Evolutionary conservation across 208 protist genomes (phyloP).

Genomic region (Novymonas esmeraldas): DNA sequence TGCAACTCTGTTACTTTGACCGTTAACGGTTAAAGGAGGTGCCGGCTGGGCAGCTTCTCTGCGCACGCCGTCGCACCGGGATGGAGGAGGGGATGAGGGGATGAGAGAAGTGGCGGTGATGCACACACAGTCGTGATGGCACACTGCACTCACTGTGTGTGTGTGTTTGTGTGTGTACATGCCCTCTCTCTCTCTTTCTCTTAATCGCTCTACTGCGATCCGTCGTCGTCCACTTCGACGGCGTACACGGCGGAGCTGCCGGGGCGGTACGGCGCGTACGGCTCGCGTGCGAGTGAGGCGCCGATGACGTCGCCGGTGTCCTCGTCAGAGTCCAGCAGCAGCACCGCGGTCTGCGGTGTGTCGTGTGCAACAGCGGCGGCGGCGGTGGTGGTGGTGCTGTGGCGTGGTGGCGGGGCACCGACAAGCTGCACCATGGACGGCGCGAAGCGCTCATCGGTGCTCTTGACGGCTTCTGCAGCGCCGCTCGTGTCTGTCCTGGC

Average conservation of each 20-base stretch:
- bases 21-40: no score
- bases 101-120: no score
- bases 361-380: not conserved
- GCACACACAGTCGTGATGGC: no score
- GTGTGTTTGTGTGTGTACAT: no score
- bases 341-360: constrained; percentile 17
- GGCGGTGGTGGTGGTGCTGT: not conserved
- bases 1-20: no score
- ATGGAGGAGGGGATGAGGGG: not conserved
- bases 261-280: constrained; percentile 37
- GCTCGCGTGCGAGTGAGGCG: constrained; percentile 8
- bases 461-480: not conserved
- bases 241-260: constrained; percentile 30
- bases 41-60: no score
- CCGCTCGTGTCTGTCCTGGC: no score
- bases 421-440: constrained; percentile 21
- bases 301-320: not conserved
- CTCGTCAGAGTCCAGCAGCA: constrained; percentile 32
- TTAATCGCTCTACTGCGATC: constrained; percentile 1
- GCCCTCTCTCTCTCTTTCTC: not conserved
- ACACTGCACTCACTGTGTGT: no score
- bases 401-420: not conserved
- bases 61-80: no score
- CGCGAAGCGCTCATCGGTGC: constrained; percentile 10
- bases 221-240: constrained; percentile 35